A percentile compares a stretch with the other conserved stretches of the same genome.
Conservation (phyloP, 2,329 filamentous ascomycete genomes). For the Phialocephala sp. region DNA sequence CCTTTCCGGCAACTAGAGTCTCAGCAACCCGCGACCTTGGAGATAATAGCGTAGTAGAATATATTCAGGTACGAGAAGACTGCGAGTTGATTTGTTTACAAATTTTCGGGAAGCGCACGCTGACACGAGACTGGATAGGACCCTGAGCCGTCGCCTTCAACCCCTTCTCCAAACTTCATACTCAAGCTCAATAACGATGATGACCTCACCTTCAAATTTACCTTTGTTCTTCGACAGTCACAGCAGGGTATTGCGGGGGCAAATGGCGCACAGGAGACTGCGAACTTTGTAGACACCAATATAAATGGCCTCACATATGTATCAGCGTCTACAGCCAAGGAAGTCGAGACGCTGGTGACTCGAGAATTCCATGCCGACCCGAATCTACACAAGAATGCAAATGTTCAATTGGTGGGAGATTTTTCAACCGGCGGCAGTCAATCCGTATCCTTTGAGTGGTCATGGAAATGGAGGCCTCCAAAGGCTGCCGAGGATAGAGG, state of each 20-base stretch:
- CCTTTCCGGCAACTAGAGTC: constrained; percentile 83
- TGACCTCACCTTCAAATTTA: constrained; percentile 91
- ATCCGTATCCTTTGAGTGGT: constrained; percentile 90
- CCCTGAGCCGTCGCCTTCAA: constrained; percentile 63
- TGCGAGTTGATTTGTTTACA: neutral
- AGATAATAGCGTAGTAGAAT: constrained; percentile 83
- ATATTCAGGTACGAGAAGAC: constrained; percentile 73
- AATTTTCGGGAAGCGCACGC: constrained; percentile 7
- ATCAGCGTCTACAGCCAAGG: constrained; percentile 82
- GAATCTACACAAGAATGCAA: constrained; percentile 95
- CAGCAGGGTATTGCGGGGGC: constrained; percentile 48
- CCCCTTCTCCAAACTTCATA: constrained; percentile 72
- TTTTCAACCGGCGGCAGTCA: constrained; percentile 82
- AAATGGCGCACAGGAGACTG: constrained; percentile 55
- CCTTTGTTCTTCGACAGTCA: constrained; percentile 75
- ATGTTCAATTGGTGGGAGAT: constrained; percentile 94
- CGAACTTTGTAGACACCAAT: constrained; percentile 67
- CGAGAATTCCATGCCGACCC: constrained; percentile 96
- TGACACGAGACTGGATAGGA: constrained; percentile 62
- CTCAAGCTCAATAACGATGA: constrained; percentile 89
- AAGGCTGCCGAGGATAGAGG: constrained; percentile 80
- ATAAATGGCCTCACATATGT: constrained; percentile 93
- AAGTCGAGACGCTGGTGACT: constrained; percentile 92
- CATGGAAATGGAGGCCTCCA: constrained; percentile 96
- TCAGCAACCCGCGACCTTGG: constrained; percentile 72